Percentiles rank a stretch among this genome's conserved stretches.
phyloP scores from a whole-genome alignment of 441 rosid species.

The Cnidoscolus chayamansa region DNA sequence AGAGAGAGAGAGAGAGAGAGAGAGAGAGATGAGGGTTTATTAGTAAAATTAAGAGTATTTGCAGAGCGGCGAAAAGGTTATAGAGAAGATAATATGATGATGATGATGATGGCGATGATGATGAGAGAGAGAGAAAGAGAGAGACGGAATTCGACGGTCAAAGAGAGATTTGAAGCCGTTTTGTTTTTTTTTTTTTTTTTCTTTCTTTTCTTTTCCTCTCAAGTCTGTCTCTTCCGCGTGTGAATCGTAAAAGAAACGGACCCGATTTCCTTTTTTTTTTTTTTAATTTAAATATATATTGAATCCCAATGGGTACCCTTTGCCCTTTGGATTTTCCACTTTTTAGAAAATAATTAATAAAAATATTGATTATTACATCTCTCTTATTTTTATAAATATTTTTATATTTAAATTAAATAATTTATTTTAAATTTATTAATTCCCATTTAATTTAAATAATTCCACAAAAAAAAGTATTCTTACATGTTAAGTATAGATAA shows the following conservation, averaged over 20 bases:
- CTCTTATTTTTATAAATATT: too few relatives aligned
- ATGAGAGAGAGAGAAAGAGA: conserved; percentile 15
- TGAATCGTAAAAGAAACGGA: not conserved
- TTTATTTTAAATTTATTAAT: too few relatives aligned
- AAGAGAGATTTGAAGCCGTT: conserved; percentile 42
- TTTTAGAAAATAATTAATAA: too few relatives aligned
- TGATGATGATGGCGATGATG: conserved; percentile 13
- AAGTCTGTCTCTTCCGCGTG: not conserved
- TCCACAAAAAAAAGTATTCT: too few relatives aligned
- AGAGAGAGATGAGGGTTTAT: not conserved
- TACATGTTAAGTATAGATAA: too few relatives aligned
- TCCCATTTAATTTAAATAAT: too few relatives aligned
- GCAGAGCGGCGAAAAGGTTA: not conserved
- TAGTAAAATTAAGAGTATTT: not conserved
- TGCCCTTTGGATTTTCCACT: too few relatives aligned
- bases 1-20: conserved; percentile 8
- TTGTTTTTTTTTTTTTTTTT: too few relatives aligned
- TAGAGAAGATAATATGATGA: conserved; percentile 8
- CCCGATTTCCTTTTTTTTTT: not conserved
- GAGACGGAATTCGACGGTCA: conserved; percentile 42
- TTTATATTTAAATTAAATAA: too few relatives aligned
- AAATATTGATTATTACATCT: too few relatives aligned
- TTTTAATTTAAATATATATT: too few relatives aligned
- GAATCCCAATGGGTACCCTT: too few relatives aligned
- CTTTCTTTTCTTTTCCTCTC: not conserved